Evolutionary conservation across 1,284 basidiomycete species (phyloP), one percentile per base, ranked within the genome.

Genomic region (Microbotryum silenes-acaulis): DNA sequence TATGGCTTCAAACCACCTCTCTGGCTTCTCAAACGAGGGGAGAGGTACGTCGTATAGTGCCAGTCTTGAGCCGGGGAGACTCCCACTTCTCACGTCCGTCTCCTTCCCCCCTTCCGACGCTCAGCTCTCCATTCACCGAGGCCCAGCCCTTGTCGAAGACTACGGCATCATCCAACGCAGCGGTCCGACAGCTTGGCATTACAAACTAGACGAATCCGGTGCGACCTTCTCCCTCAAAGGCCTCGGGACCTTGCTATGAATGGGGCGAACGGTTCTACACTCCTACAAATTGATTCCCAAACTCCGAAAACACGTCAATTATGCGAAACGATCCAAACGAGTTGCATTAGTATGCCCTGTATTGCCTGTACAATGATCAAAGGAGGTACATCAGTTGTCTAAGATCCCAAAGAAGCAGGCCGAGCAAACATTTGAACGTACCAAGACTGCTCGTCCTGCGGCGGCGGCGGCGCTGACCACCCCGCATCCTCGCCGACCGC

Each of bases 1-100:
- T 67, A 16, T 67, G 65, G 65, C 57, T 67, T 3, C 59, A 63
- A 47, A 67, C 65, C 12, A 57, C 53, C 3, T 57, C 48, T 20
- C 47, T 67, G 49, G 45, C 61, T n/a, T 63, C 65, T 1, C 65
- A 67, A 48, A 64, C 63, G 45, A 60, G 62, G 20, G 65, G 65
- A n/a, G 65, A 67, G 57, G 65, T 67, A 37, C 21, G 54, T n/a
- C 3, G 12, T 37, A 20, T 20, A 21, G 29, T 27, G 33, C 10
- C 18, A 45, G 12, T 10, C 10, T 20, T 56, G 27, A 25, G 4
- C 29, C 20, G 16, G 20, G 16, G 18, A 16, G 20, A 10, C 2
- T 29, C 23, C 18, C 42, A 47, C 12, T 6, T 42, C 12, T 42
- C 37, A 42, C 16, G 37, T 10, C 20, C 20, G 16, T 47, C n/a